Conservation (phyloP, 768 basidiomycete genomes). For the Naganishia onofrii region DNA sequence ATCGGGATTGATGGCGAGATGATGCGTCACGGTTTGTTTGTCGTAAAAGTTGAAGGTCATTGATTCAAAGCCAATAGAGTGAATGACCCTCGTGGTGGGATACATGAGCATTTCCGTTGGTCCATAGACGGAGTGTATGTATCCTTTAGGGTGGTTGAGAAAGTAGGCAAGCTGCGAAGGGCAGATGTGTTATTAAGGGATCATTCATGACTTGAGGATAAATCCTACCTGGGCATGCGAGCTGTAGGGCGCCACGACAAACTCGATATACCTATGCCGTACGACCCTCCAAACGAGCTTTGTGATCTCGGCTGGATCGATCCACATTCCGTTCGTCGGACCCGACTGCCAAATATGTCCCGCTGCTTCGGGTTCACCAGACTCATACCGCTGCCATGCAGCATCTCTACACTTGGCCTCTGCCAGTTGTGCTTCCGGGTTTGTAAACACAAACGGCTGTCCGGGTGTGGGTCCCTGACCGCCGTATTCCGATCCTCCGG, state of each 20-base stretch:
- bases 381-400: conserved; percentile 92
- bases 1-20: conserved; percentile 70
- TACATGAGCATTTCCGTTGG: conserved; percentile 87
- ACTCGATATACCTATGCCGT: conserved; percentile 91
- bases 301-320: conserved; percentile 84
- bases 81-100: conserved; percentile 70
- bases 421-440: conserved; percentile 39
- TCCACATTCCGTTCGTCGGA: conserved; percentile 60
- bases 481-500: conserved; percentile 13
- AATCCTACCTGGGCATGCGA: conserved; percentile 87
- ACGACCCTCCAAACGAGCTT: conserved; percentile 87
- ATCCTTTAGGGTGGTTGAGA: conserved; percentile 84
- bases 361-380: conserved; percentile 83
- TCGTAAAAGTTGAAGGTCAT: conserved; percentile 81
- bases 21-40: conserved; percentile 69
- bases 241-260: conserved; percentile 89
- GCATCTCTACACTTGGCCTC: conserved; percentile 53
- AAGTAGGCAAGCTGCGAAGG: conserved; percentile 81
- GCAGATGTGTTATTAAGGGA: neutral
- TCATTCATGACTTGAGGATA: neutral
- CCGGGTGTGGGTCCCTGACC: neutral
- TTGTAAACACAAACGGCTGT: conserved; percentile 23
- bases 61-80: conserved; percentile 68
- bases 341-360: conserved; percentile 66
- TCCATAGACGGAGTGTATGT: conserved; percentile 90